Conservation (phyloP, 306 rosid genomes). For the Amphicarpaea edgeworthii region DNA sequence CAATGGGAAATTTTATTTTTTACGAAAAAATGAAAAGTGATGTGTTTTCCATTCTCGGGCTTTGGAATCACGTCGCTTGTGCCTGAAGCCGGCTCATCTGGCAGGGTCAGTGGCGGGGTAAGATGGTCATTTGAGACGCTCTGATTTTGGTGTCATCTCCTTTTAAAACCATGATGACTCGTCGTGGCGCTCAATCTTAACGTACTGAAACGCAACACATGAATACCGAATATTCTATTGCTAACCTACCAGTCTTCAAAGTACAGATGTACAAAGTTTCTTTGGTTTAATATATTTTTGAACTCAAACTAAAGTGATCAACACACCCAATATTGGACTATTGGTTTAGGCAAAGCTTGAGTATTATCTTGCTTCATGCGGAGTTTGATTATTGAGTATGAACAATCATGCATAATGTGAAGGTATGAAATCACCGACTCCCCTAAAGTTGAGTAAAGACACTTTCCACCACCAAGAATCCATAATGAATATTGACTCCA, state of each 20-base stretch:
- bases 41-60: conserved; percentile 10
- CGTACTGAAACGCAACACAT: neutral
- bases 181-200: conserved; percentile 27
- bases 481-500: too few species aligned
- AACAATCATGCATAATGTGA: too few species aligned
- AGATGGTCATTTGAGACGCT: conserved; percentile 13
- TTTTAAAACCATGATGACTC: conserved; percentile 13
- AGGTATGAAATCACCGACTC: too few species aligned
- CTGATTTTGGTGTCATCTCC: conserved; percentile 22
- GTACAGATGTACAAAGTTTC: too few species aligned
- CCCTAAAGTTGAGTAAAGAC: too few species aligned
- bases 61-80: conserved; percentile 8
- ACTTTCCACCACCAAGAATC: too few species aligned
- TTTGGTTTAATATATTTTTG: too few species aligned
- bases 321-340: too few species aligned
- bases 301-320: too few species aligned
- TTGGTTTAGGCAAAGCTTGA: too few species aligned
- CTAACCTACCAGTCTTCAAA: neutral
- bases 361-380: too few species aligned
- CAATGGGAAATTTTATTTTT: conserved; percentile 11
- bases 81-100: conserved; percentile 29
- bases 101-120: conserved; percentile 11
- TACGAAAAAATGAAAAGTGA: neutral
- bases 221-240: neutral
- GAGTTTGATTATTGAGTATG: too few species aligned